Evolutionary conservation across 495 filamentous ascomycete species (phyloP), one percentile per base, ranked within the genome.

Genomic region (Talaromyces borbonicus): DNA sequence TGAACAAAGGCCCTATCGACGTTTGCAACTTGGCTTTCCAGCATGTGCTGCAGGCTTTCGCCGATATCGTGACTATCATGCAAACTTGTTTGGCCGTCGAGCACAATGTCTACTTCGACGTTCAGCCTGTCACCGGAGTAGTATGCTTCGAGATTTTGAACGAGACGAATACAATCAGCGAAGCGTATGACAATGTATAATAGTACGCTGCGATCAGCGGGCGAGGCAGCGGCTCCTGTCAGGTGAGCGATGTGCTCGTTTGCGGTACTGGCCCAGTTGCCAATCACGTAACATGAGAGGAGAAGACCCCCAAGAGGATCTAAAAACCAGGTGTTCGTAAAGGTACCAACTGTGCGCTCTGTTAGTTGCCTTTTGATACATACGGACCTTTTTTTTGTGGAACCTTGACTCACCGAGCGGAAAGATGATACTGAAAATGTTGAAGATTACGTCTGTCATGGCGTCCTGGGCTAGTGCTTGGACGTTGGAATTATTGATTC

Each of bases 111-210:
- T 8, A 83, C 78, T 55, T 93, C 90, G 2, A 93, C 86, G 51
- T 87, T 93, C 12, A 96, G 71, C 61, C 90, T 85, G 52, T 96
- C 89, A 6, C 90, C 90, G 0, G 83, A 77, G 54, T 95, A 87
- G 56, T 96, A 96, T 0, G 88, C 89, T 46, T 90, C 80, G 14
- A 95, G 58, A 18, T 87, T 83, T 55, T 94, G 89, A 30, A 96
- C 92, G 53, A 88, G 84, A 53, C 80, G 80, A 49, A 96, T 90
- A 3, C 84, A 83, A 41, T 84, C 86, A 16, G 89, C 90, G 56
- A 96, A 96, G 1, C 90, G 79, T 88, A 96, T 95, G 1, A 87
- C 90, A 48, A 93, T 73, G 64, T 96, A 96, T 0, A 96, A 71
- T 6, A 96, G 66, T 15, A 95, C 76, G 55, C 90, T 95, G 27